These are phyloP conservation scores for Suillus ampliporus DNA, from an alignment of 768 basidiomycete species.

Conservation along the genomic window DNA sequence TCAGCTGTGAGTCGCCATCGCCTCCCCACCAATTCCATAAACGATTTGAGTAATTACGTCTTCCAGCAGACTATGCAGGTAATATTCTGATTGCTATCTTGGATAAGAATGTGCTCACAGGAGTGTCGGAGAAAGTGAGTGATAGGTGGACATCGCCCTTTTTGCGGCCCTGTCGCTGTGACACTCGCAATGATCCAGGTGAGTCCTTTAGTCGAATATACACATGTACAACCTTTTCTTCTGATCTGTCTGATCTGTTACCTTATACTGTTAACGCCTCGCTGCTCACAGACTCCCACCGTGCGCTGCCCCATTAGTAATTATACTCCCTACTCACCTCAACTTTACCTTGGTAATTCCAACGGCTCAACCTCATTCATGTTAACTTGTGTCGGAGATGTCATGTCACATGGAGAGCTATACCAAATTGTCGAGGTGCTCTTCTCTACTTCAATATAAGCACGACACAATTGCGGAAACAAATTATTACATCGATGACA, in stretches of 20 bases:
- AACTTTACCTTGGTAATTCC: background rate
- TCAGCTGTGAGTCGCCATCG: background rate
- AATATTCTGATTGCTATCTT: background rate
- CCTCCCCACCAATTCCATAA: too few species aligned
- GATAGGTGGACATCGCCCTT: constrained; percentile 21
- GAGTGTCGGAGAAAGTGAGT: constrained; percentile 18
- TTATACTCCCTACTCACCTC: background rate
- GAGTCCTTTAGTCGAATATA: constrained; percentile 8
- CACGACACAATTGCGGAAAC: too few species aligned
- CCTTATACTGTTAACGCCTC: background rate
- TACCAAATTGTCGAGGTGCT: too few species aligned
- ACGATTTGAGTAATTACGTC: too few species aligned
- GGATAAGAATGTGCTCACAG: too few species aligned
- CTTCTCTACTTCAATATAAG: too few species aligned
- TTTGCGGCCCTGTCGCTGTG: constrained; percentile 23
- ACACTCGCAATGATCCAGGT: constrained; percentile 27
- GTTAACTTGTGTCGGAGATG: too few species aligned
- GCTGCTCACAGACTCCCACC: background rate
- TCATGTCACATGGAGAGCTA: background rate
- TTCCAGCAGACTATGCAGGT: background rate
- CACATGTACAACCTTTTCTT: background rate
- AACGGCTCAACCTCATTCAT: background rate
- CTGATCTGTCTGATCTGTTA: too few species aligned
- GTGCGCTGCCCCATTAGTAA: background rate
- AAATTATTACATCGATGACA: background rate